Conservation (phyloP, 495 filamentous ascomycete genomes). For the Evernia prunastri region DNA sequence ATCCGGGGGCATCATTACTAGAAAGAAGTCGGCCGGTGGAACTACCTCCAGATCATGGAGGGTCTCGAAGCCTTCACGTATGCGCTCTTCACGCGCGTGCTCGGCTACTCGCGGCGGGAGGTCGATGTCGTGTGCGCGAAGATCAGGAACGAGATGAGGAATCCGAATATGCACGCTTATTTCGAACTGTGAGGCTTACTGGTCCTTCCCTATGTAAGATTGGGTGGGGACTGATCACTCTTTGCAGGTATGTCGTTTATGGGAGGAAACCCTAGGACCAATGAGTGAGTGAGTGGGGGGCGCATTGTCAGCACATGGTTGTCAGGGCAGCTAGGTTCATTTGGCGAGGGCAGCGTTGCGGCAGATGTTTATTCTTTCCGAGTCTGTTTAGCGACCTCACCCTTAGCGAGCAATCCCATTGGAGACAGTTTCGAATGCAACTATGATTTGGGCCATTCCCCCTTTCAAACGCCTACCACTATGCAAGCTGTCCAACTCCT, state of each 20-base stretch:
- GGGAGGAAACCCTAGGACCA: constrained; percentile 10
- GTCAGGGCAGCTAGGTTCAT: background rate
- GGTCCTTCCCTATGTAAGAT: background rate
- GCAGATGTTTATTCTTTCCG: background rate
- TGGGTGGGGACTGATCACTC: background rate
- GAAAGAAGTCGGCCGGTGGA: constrained; percentile 27
- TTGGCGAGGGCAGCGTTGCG: background rate
- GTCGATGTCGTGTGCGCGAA: constrained; percentile 48
- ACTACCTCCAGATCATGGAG: constrained; percentile 40
- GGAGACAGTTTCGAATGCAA: background rate
- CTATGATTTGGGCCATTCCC: background rate
- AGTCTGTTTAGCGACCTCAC: background rate
- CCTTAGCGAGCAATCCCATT: background rate
- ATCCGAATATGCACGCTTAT: constrained; percentile 44
- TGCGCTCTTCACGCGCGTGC: constrained; percentile 46
- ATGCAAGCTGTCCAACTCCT: background rate
- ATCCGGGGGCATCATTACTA: background rate
- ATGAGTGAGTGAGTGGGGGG: background rate
- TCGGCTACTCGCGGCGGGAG: constrained; percentile 50
- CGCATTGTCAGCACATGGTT: background rate
- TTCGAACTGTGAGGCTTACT: constrained; percentile 11
- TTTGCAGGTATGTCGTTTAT: constrained; percentile 10
- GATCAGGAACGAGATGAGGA: constrained; percentile 46
- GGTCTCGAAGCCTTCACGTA: constrained; percentile 40
- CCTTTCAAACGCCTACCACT: background rate